Percentiles rank a stretch among this genome's conserved stretches.
Evolutionary conservation across 2,329 filamentous ascomycete genomes (phyloP).

Genomic region (Metarhizium brunneum): DNA sequence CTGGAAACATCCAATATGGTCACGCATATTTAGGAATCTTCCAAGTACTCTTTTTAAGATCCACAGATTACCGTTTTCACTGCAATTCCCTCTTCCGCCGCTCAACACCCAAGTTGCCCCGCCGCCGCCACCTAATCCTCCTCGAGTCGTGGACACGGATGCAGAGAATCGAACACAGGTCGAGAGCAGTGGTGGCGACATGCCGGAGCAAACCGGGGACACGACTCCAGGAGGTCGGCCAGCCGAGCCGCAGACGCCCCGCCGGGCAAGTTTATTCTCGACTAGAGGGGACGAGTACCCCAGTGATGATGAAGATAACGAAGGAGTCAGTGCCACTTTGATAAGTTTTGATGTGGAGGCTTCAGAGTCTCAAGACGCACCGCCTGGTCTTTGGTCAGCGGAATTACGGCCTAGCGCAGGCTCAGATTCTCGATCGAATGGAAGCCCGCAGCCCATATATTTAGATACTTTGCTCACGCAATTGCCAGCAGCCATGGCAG

Average conservation of each 20-base stretch:
- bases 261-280: constrained; percentile 38
- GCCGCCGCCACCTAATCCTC: not conserved
- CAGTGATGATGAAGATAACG: constrained; percentile 47
- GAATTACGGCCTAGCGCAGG: constrained; percentile 44
- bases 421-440: constrained; percentile 17
- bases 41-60: constrained; percentile 27
- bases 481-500: constrained; percentile 38
- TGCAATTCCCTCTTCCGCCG: constrained; percentile 13
- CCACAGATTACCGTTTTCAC: constrained; percentile 12
- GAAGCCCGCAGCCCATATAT: constrained; percentile 25
- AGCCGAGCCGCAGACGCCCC: constrained; percentile 21
- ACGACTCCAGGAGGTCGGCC: constrained; percentile 18
- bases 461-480: constrained; percentile 40
- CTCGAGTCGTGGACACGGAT: not conserved
- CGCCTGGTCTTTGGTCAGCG: constrained; percentile 47
- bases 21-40: constrained; percentile 27
- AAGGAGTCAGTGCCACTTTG: constrained; percentile 44
- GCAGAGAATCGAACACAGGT: not conserved
- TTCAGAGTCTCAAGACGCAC: constrained; percentile 40
- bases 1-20: constrained; percentile 27
- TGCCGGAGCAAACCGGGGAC: constrained; percentile 21
- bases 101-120: not conserved
- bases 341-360: constrained; percentile 55
- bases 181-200: constrained; percentile 1
- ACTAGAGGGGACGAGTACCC: constrained; percentile 41